Evolutionary conservation across 768 basidiomycete genomes (phyloP).

Genomic region (Coprinellus aureogranulatus): DNA sequence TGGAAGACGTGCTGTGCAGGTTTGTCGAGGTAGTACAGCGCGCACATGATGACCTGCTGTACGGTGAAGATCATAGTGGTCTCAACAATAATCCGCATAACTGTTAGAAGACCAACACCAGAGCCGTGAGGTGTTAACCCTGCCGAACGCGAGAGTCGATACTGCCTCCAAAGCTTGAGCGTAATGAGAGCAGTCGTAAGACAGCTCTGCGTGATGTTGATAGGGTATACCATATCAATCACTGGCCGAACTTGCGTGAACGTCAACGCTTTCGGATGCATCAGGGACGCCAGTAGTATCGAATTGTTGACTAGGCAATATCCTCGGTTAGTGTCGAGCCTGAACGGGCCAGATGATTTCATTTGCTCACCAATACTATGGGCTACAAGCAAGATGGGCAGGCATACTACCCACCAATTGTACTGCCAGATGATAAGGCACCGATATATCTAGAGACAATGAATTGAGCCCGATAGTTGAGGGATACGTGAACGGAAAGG

Average conservation of each 20-base stretch:
- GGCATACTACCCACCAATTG: background rate
- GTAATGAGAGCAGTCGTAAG: background rate
- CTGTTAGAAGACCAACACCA: background rate
- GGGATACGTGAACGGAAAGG: background rate
- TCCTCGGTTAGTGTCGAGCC: too few species aligned
- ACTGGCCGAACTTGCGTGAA: background rate
- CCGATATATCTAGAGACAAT: background rate
- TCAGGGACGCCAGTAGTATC: background rate
- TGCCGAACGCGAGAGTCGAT: background rate
- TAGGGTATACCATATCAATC: background rate
- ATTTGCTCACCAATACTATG: background rate
- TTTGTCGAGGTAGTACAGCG: background rate
- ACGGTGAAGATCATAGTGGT: constrained; percentile 2
- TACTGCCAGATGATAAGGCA: constrained; percentile 4
- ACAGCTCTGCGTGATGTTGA: constrained; percentile 1
- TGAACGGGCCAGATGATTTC: background rate
- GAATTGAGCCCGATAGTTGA: background rate
- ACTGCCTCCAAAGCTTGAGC: background rate
- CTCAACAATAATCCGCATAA: background rate
- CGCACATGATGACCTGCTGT: background rate
- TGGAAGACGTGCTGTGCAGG: background rate
- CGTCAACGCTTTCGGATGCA: background rate
- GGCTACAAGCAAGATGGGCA: background rate
- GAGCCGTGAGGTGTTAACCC: background rate
- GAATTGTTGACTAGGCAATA: background rate